Base-by-base conservation (phyloP, 2,329 filamentous ascomycete genomes). In the Cercospora citrullina region DNA sequence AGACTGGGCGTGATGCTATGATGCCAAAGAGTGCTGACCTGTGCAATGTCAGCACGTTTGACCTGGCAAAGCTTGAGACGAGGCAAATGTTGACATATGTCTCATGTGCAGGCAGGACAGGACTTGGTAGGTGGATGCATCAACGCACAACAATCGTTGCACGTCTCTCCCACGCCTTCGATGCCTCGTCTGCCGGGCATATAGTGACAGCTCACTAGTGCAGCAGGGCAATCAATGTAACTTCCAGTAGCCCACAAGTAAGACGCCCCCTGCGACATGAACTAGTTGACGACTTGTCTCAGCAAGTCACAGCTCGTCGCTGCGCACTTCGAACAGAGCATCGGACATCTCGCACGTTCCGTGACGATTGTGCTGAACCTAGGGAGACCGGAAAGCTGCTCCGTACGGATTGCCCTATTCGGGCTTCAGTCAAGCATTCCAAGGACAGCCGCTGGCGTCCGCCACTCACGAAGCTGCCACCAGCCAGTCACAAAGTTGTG, bases 371-470 rank as follows among this genome's bases (percentile, higher is more conserved):
- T 48, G 45, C 10, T 48, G 18, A 48, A 23, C n/a, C 9, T 5
- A 7, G 36, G 18, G 10, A 31, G 12, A 39, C 18, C 23, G 31
- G 39, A 39, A 33, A 7, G 48, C 39, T 39, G 10, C 14, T 18
- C 36, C 36, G n/a, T n/a, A 26, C 60, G 61, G 61, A 36, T 57
- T 57, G 30, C 28, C 48, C 48, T 57, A 36, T 64, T 64, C 7
- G 61, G 21, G 48, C 48, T 58, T 18, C 48, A 63, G 51, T 51
- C 48, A 57, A 64, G 61, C 61, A 57, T 64, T 51, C 51, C 51
- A 48, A 48, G 51, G 8, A 57, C 61, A 64, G 48, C 61, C 61
- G 30, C 23, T 57, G 33, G 30, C 45, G 45, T 53, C 45, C 33
- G 48, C n/a, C 28, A 14, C 28, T 10, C 60, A 18, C 18, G 23